Evolutionary conservation across 2,329 filamentous ascomycete species (phyloP).

Genomic region (Apiospora hydei): DNA sequence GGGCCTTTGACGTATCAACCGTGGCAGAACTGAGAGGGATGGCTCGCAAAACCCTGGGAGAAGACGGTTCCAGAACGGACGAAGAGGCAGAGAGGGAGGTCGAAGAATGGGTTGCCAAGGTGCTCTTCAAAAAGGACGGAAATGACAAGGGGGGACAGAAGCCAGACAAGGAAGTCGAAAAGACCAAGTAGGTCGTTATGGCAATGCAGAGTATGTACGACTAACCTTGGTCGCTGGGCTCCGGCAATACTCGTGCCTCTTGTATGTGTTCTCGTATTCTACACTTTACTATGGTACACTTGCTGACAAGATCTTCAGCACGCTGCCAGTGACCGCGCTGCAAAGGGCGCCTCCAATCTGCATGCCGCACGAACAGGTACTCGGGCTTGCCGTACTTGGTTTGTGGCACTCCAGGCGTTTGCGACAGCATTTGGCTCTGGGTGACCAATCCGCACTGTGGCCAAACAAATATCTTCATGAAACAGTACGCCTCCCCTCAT

Average conservation of each 20-base stretch:
- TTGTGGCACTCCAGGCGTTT: neutral
- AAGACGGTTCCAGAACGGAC: conserved; percentile 45
- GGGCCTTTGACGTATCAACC: conserved; percentile 77
- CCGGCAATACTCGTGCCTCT: neutral
- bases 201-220: conserved; percentile 17
- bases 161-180: conserved; percentile 26
- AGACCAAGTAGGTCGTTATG: conserved; percentile 24
- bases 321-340: neutral
- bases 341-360: neutral
- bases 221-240: neutral
- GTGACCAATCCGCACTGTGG: neutral
- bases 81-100: conserved; percentile 66
- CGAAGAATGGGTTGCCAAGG: conserved; percentile 67
- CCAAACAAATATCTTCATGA: neutral
- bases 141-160: conserved; percentile 33
- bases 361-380: neutral
- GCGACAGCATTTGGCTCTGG: neutral
- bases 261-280: neutral
- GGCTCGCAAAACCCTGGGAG: conserved; percentile 52
- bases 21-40: conserved; percentile 68
- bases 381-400: neutral
- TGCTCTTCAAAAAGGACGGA: conserved; percentile 63
- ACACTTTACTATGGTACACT: neutral
- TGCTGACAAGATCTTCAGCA: conserved; percentile 3
- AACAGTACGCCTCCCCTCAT: neutral